phyloP scores from a whole-genome alignment of 805 yeast species.

The Sugiyamaella marilandica region DNA sequence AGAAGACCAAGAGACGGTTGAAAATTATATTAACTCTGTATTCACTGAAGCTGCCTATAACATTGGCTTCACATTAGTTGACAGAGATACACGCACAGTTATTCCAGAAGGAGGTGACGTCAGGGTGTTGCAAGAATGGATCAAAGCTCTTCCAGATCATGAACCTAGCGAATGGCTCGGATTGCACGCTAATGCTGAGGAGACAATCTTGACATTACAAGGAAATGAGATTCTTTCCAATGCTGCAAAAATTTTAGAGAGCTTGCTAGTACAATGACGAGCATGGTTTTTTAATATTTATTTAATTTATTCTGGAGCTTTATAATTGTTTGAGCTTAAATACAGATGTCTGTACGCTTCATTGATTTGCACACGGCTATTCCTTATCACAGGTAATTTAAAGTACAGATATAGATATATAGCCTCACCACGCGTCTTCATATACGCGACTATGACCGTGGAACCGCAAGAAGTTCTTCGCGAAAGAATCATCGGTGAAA shows the following conservation, averaged over 20 bases:
- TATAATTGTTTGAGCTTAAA: too few relatives aligned
- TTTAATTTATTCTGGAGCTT: too few relatives aligned
- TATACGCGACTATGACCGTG: background rate
- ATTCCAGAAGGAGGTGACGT: slow-evolving; percentile 46
- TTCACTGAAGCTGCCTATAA: slow-evolving; percentile 22
- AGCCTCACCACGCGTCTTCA: background rate
- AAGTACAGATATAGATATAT: too few relatives aligned
- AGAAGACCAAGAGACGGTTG: slow-evolving; percentile 21
- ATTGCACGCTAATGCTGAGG: slow-evolving; percentile 42
- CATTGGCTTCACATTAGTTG: slow-evolving; percentile 30
- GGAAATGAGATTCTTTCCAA: background rate
- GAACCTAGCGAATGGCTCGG: slow-evolving; percentile 54
- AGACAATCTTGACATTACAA: slow-evolving; percentile 19
- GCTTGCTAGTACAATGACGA: background rate
- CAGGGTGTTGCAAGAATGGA: slow-evolving; percentile 45
- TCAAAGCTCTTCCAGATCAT: slow-evolving; percentile 46
- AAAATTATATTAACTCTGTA: slow-evolving; percentile 15
- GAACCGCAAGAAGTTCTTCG: slow-evolving; percentile 8
- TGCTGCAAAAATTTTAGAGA: background rate
- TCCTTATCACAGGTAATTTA: too few relatives aligned
- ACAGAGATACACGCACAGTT: slow-evolving; percentile 22
- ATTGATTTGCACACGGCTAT: too few relatives aligned
- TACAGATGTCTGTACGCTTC: too few relatives aligned
- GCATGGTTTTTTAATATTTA: too few relatives aligned
- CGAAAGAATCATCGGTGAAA: slow-evolving; percentile 9